Evolutionary conservation across 192 early-diverging fungal genomes (phyloP), one percentile per base, ranked within the genome.

Genomic region (Coemansia sp.): DNA sequence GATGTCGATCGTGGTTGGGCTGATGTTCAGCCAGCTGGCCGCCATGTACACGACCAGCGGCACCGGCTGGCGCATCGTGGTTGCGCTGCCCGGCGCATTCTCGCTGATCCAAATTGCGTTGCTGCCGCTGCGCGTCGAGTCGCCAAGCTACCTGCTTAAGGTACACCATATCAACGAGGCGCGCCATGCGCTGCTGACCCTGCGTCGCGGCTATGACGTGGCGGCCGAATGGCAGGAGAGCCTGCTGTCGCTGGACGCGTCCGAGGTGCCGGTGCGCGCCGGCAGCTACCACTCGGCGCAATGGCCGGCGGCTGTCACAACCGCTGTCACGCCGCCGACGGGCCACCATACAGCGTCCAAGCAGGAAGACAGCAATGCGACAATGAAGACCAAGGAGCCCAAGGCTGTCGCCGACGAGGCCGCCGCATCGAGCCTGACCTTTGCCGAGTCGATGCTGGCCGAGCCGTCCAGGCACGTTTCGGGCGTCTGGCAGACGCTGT

Each of bases 1-100:
- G 65, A 62, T 87, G 44, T 60, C 80, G 4, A 70, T 94, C 22
- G 84, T 90, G 14, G 50, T 89, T 10, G 91, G 91, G 9, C 79
- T 94, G 34, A 51, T 94, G 44, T 19, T 82, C 15, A 70, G 85
- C 31, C 85, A 87, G 55, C 29, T 85, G 2, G 72, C 81, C 10
- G 83, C 81, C 27, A 60, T 85, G 22, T 68, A 67, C 22, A 63
- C 82, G 21, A 60, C 69, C 14, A 52, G 14, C 40, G 61, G 83
- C 1, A 78, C 79, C 8, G 55, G 80, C 11, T 94, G 91, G 91
- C 74, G 91, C 21, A 52, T 81, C 4, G 70, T 87, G 21, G 80
- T 87, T 29, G 77, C 78, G 0, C 30, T 89, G 4, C 80, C 83
- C 8, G 77, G 67, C 2, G 42, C 82, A 10, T 74, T 87, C 7